phyloP scores from a whole-genome alignment of 306 rosid species.

The Pyrus communis region DNA sequence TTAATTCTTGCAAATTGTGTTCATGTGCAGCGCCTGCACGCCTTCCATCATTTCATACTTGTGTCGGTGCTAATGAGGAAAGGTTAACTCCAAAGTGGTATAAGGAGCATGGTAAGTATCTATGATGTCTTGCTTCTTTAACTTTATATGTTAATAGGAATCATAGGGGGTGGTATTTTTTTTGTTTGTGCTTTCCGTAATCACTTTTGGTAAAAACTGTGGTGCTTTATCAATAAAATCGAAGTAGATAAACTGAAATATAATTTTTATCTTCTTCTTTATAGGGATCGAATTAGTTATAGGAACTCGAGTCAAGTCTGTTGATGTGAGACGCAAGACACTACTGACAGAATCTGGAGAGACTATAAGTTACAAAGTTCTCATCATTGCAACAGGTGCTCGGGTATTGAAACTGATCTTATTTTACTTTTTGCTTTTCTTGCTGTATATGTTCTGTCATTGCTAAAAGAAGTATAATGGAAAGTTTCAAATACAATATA shows the following conservation, averaged over 20 bases:
- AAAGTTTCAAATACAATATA: neutral
- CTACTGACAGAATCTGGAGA: constrained; percentile 82
- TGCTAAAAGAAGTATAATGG: neutral
- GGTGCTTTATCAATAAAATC: neutral
- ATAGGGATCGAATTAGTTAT: constrained; percentile 89
- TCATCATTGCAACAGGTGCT: constrained; percentile 96
- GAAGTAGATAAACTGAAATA: neutral
- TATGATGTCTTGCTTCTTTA: neutral
- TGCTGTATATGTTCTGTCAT: constrained; percentile 1
- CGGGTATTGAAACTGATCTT: constrained; percentile 76
- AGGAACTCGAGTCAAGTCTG: constrained; percentile 89
- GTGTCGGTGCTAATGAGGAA: constrained; percentile 93
- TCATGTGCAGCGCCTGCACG: constrained; percentile 63
- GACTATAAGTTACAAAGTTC: constrained; percentile 92
- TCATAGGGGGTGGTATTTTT: neutral
- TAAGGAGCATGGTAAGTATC: constrained; percentile 77
- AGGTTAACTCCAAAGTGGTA: constrained; percentile 94
- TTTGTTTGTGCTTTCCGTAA: neutral
- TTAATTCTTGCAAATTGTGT: constrained; percentile 17
- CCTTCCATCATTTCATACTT: constrained; percentile 94
- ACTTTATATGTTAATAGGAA: neutral
- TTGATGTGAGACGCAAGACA: constrained; percentile 88
- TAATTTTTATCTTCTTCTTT: neutral
- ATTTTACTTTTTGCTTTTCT: neutral
- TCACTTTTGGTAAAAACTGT: constrained; percentile 1